phyloP scores from a whole-genome alignment of 129 eudicot species.

The Pulicaria dysenterica region DNA sequence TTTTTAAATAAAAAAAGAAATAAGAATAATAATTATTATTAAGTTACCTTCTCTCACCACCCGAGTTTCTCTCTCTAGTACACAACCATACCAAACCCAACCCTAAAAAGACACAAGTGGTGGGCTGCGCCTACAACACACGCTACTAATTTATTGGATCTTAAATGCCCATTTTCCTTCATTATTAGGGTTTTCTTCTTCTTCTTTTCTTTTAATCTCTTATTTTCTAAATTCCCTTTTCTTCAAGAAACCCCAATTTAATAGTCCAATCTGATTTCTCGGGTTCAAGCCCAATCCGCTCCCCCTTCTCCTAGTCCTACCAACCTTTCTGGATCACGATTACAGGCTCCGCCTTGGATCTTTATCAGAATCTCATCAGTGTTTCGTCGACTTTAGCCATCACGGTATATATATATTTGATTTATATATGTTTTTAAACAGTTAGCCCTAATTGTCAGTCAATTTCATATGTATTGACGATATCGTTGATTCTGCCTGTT shows the following conservation, averaged over 20 bases:
- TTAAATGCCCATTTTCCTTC: constrained; percentile 23
- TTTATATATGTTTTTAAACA: not conserved
- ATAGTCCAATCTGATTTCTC: constrained; percentile 21
- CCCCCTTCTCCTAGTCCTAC: constrained; percentile 22
- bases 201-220: not conserved
- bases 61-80: not conserved
- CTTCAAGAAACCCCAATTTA: not conserved
- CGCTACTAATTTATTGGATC: constrained; percentile 33
- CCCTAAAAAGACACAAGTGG: constrained; percentile 29
- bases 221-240: not conserved
- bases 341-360: constrained; percentile 34
- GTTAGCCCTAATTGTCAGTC: constrained; percentile 6
- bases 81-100: not conserved
- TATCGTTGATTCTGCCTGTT: not conserved
- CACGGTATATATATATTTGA: constrained; percentile 28
- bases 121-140: constrained; percentile 25
- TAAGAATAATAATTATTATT: too few relatives aligned
- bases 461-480: not conserved
- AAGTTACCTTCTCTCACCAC: not conserved
- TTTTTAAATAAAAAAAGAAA: too few relatives aligned
- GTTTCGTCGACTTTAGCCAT: constrained; percentile 12
- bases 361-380: not conserved
- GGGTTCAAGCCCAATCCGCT: constrained; percentile 33
- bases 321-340: constrained; percentile 32
- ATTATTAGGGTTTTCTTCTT: constrained; percentile 3